Conservation (phyloP, 2,329 filamentous ascomycete genomes). For the Fusarium pseudoanthophilum region DNA sequence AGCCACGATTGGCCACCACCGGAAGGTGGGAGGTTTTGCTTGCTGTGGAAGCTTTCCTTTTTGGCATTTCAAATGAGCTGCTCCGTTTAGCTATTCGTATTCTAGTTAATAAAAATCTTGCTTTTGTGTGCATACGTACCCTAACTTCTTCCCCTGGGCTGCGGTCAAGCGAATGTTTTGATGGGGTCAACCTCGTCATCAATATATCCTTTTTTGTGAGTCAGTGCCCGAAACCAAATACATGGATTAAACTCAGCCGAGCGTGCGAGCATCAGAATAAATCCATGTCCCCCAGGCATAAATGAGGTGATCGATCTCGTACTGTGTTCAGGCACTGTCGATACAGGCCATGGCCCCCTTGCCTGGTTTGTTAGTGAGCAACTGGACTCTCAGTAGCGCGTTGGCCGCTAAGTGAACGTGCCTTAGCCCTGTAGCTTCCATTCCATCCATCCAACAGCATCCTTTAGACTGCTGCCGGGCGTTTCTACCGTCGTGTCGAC, state of each 20-base stretch:
- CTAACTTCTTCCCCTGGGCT: conserved; percentile 14
- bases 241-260: conserved; percentile 34
- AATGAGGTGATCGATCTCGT: conserved; percentile 38
- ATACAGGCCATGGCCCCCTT: conserved; percentile 19
- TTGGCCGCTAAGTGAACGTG: conserved; percentile 31
- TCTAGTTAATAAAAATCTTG: not conserved
- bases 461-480: conserved; percentile 10
- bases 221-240: conserved; percentile 25
- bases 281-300: conserved; percentile 29
- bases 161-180: conserved; percentile 21
- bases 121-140: conserved; percentile 15
- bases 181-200: conserved; percentile 35
- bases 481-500: not conserved
- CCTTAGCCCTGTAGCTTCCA: conserved; percentile 25
- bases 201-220: conserved; percentile 25
- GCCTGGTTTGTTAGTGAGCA: conserved; percentile 28
- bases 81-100: conserved; percentile 5
- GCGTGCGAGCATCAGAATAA: conserved; percentile 22
- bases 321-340: conserved; percentile 39
- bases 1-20: conserved; percentile 32
- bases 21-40: conserved; percentile 13
- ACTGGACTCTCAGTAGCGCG: conserved; percentile 24
- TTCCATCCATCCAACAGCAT: conserved; percentile 30
- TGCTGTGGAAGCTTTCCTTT: conserved; percentile 3
- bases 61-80: not conserved